A percentile compares a stretch with the other conserved stretches of the same genome.
These are phyloP conservation scores for Syzygium aromaticum DNA, from an alignment of 345 rosid genomes.

Conservation along the genomic window DNA sequence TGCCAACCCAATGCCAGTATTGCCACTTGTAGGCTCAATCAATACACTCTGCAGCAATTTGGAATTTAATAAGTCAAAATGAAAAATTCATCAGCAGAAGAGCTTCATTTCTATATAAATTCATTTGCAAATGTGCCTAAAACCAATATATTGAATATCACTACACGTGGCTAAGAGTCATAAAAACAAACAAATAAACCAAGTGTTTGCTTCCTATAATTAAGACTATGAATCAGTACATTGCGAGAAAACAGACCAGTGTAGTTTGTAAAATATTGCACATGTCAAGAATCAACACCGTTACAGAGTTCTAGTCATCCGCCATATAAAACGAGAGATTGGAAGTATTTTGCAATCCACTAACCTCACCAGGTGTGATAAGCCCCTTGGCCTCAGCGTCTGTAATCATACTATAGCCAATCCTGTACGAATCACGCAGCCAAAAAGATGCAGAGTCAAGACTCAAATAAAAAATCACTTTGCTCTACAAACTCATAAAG, in stretches of 20 bases:
- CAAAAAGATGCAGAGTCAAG: neutral
- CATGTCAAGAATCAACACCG: neutral
- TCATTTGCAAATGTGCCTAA: neutral
- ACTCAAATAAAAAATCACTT: neutral
- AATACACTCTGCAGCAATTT: conserved; percentile 53
- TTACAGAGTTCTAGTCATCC: neutral
- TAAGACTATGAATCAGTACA: neutral
- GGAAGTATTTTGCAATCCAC: neutral
- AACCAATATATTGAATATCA: neutral
- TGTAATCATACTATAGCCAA: conserved; percentile 82
- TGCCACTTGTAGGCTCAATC: conserved; percentile 96
- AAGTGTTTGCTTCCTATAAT: neutral
- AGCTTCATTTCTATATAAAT: neutral
- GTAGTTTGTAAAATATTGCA: neutral
- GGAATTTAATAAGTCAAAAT: neutral
- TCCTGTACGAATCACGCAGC: conserved; percentile 29
- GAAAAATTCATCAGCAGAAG: neutral
- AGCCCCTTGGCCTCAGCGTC: conserved; percentile 81
- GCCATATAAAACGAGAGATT: neutral
- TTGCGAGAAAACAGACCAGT: neutral
- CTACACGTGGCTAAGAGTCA: neutral
- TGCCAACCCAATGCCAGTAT: conserved; percentile 89
- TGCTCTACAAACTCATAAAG: neutral
- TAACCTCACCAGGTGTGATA: conserved; percentile 72
- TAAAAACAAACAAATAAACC: neutral